phyloP scores from a whole-genome alignment of 495 filamentous ascomycete species.

The Penicillium coprophilum region DNA sequence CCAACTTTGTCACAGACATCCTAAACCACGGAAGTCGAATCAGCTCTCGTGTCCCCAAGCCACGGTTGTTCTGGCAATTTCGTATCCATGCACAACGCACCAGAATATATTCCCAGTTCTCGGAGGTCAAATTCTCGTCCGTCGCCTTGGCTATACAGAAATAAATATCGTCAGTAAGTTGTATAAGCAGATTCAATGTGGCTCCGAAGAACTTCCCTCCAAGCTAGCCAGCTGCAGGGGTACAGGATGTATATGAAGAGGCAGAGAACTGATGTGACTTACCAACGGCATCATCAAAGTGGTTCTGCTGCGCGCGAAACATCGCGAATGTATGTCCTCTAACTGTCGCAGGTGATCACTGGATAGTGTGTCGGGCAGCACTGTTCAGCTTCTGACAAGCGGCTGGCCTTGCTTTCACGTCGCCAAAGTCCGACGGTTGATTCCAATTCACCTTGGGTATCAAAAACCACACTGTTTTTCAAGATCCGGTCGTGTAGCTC shows the following conservation, averaged over 20 bases:
- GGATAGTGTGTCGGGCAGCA: slow-evolving; percentile 15
- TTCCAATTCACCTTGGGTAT: background rate
- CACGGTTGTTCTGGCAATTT: background rate
- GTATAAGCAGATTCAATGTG: background rate
- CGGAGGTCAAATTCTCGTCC: slow-evolving; percentile 95
- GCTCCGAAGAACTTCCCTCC: background rate
- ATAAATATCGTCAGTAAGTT: slow-evolving; percentile 26
- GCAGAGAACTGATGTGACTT: slow-evolving; percentile 32
- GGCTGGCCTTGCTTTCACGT: background rate
- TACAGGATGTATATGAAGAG: background rate
- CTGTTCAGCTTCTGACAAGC: slow-evolving; percentile 12
- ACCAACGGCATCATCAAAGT: slow-evolving; percentile 81
- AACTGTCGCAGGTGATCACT: slow-evolving; percentile 6
- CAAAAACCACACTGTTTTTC: background rate
- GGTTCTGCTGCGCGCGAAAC: slow-evolving; percentile 79
- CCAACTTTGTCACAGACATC: slow-evolving; percentile 95
- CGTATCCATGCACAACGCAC: slow-evolving; percentile 37
- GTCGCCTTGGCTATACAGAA: slow-evolving; percentile 83
- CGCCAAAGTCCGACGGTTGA: background rate
- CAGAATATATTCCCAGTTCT: slow-evolving; percentile 98
- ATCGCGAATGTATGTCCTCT: slow-evolving; percentile 40
- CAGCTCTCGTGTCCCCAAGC: slow-evolving; percentile 3
- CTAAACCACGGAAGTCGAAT: slow-evolving; percentile 30
- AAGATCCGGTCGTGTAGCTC: background rate
- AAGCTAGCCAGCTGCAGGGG: background rate